Conservation (phyloP, 805 yeast genomes). For the Ogataea pini region DNA sequence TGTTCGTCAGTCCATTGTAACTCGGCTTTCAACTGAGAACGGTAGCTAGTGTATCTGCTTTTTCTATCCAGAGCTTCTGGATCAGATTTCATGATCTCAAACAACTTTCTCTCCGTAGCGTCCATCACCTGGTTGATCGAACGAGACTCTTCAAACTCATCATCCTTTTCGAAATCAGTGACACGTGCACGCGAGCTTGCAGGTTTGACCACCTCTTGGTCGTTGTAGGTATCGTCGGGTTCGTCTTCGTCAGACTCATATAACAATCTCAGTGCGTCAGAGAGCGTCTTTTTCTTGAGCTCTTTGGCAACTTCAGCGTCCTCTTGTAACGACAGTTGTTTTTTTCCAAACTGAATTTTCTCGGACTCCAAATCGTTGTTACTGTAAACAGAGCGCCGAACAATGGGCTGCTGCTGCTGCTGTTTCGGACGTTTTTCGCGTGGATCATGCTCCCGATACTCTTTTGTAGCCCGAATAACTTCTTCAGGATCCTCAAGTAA, state of each 20-base stretch:
- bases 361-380: conserved; percentile 32
- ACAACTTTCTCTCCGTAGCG: conserved; percentile 53
- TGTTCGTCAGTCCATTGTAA: conserved; percentile 85
- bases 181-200: conserved; percentile 13
- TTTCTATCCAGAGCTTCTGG: conserved; percentile 48
- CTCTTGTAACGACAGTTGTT: conserved; percentile 20
- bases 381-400: conserved; percentile 31
- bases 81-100: conserved; percentile 54
- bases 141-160: conserved; percentile 18
- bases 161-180: conserved; percentile 36
- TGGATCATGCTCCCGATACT: conserved; percentile 28
- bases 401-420: neutral
- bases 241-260: conserved; percentile 84
- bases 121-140: conserved; percentile 18
- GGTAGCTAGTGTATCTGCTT: conserved; percentile 45
- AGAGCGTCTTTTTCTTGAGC: conserved; percentile 56
- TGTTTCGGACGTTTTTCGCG: neutral
- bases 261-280: conserved; percentile 57
- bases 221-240: conserved; percentile 76
- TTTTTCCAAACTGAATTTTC: conserved; percentile 39
- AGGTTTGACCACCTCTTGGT: conserved; percentile 45
- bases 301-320: conserved; percentile 36
- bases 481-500: conserved; percentile 64
- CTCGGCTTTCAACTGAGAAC: conserved; percentile 52
- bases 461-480: conserved; percentile 36